Percentiles rank a stretch among this genome's conserved stretches.
These are phyloP conservation scores for Pythium scleroteichum DNA, from an alignment of 352 stramenopile genomes.

Conservation along the genomic window DNA sequence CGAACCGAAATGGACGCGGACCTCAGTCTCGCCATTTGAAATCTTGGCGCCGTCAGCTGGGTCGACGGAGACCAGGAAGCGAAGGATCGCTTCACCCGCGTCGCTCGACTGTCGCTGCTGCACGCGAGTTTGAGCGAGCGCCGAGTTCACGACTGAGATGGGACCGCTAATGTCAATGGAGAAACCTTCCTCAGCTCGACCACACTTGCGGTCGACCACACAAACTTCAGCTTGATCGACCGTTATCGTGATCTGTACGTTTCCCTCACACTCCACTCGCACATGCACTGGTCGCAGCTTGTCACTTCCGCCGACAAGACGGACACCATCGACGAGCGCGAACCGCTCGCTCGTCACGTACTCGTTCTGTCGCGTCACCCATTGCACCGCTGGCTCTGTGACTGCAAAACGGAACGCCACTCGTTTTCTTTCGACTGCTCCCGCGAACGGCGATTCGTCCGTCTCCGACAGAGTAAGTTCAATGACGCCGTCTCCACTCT, in stretches of 20 bases:
- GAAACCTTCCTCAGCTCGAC: background rate
- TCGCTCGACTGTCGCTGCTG: background rate
- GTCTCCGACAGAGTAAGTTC: constrained; percentile 9
- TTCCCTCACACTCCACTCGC: constrained; percentile 2
- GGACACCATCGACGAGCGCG: constrained; percentile 1
- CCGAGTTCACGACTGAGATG: background rate
- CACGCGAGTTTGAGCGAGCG: background rate
- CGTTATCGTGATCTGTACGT: background rate
- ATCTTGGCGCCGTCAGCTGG: background rate
- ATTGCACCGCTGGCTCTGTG: background rate
- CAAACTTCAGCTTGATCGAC: constrained; percentile 7
- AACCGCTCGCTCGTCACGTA: background rate
- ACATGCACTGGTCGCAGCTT: background rate
- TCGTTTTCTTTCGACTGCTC: background rate
- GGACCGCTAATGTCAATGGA: constrained; percentile 2
- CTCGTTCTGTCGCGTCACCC: background rate
- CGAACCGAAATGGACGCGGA: constrained; percentile 7
- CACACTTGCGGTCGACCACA: background rate
- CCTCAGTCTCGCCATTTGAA: background rate
- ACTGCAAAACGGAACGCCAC: constrained; percentile 5
- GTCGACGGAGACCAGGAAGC: background rate
- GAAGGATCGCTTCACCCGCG: background rate
- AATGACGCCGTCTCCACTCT: background rate
- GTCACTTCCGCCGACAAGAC: background rate
- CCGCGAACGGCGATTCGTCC: background rate